A percentile compares a stretch with the other conserved stretches of the same genome.
Evolutionary conservation across 306 rosid species (phyloP).

Genomic region (Ammopiptanthus mongolicus): DNA sequence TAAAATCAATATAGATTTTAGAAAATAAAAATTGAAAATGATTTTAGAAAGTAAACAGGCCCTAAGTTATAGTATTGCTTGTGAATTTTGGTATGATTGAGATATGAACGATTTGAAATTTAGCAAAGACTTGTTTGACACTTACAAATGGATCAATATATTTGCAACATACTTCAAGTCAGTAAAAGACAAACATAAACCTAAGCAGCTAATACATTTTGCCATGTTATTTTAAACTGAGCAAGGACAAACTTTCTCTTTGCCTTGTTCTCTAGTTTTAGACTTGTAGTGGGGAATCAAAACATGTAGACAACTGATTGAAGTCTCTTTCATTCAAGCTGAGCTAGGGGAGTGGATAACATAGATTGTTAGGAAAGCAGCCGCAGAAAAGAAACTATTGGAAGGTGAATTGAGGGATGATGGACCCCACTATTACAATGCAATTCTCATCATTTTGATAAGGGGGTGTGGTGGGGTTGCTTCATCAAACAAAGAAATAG

Average conservation of each 20-base stretch:
- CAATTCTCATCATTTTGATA: slow-evolving; percentile 34
- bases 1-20: too few relatives aligned
- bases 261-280: neutral
- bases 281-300: slow-evolving; percentile 20
- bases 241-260: slow-evolving; percentile 1
- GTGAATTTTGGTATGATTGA: slow-evolving; percentile 15
- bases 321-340: slow-evolving; percentile 31
- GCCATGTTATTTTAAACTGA: slow-evolving; percentile 17
- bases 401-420: slow-evolving; percentile 30
- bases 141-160: neutral
- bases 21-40: too few relatives aligned
- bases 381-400: slow-evolving; percentile 38
- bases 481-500: slow-evolving; percentile 66
- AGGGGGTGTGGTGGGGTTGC: slow-evolving; percentile 75
- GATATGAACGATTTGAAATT: neutral
- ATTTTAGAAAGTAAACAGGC: too few relatives aligned
- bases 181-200: slow-evolving; percentile 30
- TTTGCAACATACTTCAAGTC: neutral
- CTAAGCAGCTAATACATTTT: slow-evolving; percentile 16
- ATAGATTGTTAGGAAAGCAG: slow-evolving; percentile 44
- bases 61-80: neutral
- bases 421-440: slow-evolving; percentile 25
- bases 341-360: slow-evolving; percentile 26
- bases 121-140: neutral
- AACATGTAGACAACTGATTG: slow-evolving; percentile 18